Percentiles rank a stretch among this genome's conserved stretches.
Evolutionary conservation across 495 filamentous ascomycete genomes (phyloP).

Genomic region (Poronia punctata): DNA sequence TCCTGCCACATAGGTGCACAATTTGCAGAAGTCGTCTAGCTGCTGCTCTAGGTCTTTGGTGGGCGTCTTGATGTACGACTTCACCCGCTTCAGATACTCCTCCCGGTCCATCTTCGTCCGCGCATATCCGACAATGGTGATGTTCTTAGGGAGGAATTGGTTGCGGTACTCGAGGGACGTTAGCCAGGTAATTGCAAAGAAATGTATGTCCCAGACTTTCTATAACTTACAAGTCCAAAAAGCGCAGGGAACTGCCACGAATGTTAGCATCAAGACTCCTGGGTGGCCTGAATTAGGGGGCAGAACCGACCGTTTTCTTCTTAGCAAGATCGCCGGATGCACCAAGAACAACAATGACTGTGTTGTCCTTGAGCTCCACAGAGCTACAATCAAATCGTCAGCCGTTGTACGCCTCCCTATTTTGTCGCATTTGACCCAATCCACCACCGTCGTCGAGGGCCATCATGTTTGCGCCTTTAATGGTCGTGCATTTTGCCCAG

Average conservation of each 20-base stretch:
- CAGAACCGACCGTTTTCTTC: constrained; percentile 87
- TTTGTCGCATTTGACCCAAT: too few species aligned
- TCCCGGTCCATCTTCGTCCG: constrained; percentile 98
- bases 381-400: constrained; percentile 18
- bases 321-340: constrained; percentile 97
- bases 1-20: constrained; percentile 90
- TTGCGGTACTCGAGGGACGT: constrained; percentile 71
- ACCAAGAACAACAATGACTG: constrained; percentile 92
- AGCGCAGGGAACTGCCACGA: constrained; percentile 82
- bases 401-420: too few species aligned
- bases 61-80: constrained; percentile 97
- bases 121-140: constrained; percentile 97
- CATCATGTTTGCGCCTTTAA: constrained; percentile 5
- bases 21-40: constrained; percentile 75
- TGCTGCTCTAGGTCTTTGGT: constrained; percentile 97
- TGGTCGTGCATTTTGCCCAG: too few species aligned
- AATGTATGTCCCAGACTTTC: constrained; percentile 2
- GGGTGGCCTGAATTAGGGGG: constrained; percentile 2
- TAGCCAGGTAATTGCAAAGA: constrained; percentile 18
- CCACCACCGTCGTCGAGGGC: not conserved
- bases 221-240: constrained; percentile 82
- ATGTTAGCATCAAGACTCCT: constrained; percentile 25
- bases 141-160: constrained; percentile 96
- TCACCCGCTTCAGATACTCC: constrained; percentile 88
- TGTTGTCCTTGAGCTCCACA: constrained; percentile 97